Evolutionary conservation across 371 early-diverging fungal species (phyloP).

Genomic region (Apophysomyces ossiformis): DNA sequence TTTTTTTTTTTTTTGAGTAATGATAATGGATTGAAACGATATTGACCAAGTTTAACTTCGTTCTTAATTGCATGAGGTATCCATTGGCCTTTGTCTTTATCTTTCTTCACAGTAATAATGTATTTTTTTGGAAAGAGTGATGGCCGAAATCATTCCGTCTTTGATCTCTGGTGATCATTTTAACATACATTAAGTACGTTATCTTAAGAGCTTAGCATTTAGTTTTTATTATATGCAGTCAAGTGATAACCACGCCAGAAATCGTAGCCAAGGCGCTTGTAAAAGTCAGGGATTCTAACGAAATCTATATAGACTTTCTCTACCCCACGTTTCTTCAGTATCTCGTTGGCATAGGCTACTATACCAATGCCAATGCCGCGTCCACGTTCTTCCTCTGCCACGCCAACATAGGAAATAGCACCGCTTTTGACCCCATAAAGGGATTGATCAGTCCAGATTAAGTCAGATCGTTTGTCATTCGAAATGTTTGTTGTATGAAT

Average conservation of each 20-base stretch:
- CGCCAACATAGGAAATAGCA: constrained; percentile 56
- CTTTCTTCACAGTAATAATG: too few relatives aligned
- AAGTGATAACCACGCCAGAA: constrained; percentile 47
- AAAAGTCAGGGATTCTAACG: constrained; percentile 48
- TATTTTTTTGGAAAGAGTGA: too few relatives aligned
- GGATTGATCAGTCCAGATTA: constrained; percentile 42
- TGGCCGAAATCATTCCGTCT: too few relatives aligned
- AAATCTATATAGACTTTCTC: constrained; percentile 50
- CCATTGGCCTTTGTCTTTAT: too few relatives aligned
- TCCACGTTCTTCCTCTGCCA: constrained; percentile 43
- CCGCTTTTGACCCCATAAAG: constrained; percentile 42
- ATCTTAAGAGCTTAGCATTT: too few relatives aligned
- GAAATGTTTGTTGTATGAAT: constrained; percentile 33
- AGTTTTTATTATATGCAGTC: background rate
- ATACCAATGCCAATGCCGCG: constrained; percentile 49
- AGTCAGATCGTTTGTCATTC: constrained; percentile 31
- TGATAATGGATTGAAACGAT: too few relatives aligned
- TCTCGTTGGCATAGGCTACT: constrained; percentile 44
- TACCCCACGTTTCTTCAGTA: constrained; percentile 41
- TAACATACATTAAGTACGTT: too few relatives aligned
- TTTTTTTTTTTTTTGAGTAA: too few relatives aligned
- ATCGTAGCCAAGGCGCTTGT: constrained; percentile 40
- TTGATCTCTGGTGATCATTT: too few relatives aligned
- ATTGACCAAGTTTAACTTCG: too few relatives aligned
- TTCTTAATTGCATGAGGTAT: too few relatives aligned